Percentiles rank a stretch among this genome's conserved stretches.
Evolutionary conservation across 805 yeast genomes (phyloP).

Genomic region (Metschnikowia lachancei): DNA sequence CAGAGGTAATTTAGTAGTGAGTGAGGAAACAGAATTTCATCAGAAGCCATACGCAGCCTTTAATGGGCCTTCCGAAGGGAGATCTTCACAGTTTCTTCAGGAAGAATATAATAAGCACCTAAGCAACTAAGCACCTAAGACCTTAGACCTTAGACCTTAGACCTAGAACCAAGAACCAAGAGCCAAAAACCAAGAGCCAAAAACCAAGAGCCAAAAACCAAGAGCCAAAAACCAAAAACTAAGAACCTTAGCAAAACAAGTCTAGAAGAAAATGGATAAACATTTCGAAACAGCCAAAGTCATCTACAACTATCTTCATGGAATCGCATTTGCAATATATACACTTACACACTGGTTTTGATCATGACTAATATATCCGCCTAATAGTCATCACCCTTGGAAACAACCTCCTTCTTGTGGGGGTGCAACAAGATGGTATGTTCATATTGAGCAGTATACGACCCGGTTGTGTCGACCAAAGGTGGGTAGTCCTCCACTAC

Average conservation of each 20-base stretch:
- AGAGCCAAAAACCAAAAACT: background rate
- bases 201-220: conserved; percentile 3
- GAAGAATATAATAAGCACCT: too few relatives aligned
- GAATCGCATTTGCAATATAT: background rate
- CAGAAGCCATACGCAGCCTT: too few relatives aligned
- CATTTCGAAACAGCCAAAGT: background rate
- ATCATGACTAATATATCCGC: background rate
- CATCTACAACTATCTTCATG: background rate
- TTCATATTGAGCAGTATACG: conserved; percentile 94
- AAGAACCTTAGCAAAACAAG: background rate
- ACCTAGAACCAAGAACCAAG: too few relatives aligned
- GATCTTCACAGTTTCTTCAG: too few relatives aligned
- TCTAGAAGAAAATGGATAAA: too few relatives aligned
- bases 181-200: background rate
- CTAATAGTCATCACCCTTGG: conserved; percentile 91
- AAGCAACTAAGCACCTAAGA: too few relatives aligned
- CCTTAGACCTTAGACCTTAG: too few relatives aligned
- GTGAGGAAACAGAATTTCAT: too few relatives aligned
- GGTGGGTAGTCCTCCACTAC: conserved; percentile 95
- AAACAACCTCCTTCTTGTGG: conserved; percentile 87
- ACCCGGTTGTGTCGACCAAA: conserved; percentile 73
- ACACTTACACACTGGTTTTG: background rate
- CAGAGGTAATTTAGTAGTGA: too few relatives aligned
- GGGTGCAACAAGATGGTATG: conserved; percentile 92
- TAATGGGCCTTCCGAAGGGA: too few relatives aligned